Base-by-base conservation (phyloP, 257 asterid genomes). In the Salvia rosmarinus region DNA sequence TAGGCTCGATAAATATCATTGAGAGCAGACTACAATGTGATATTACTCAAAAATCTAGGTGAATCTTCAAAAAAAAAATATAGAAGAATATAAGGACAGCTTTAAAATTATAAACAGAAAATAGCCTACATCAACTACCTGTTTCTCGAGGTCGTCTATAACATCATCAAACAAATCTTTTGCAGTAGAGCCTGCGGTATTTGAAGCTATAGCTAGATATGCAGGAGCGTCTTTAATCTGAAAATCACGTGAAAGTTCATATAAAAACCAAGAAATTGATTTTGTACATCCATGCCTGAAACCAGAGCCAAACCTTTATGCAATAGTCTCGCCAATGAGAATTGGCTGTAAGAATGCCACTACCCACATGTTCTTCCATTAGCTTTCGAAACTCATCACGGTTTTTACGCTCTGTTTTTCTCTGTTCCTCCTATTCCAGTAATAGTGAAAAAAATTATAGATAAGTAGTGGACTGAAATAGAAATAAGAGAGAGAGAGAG, bases 351-450 rank as follows among this genome's bases (percentile, higher is more conserved):
- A 95, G 85, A 43, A 70, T 68, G 68, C 98, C 99, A 37, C 43
- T 78, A 34, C 85, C 77, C 52, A 89, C 87, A 85, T 95, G 98
- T 78, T 88, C 99, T 56, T 88, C 96, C 98, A 95, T 87, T 79
- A 95, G 82, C 82, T 88, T 95, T 68, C 98, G 95, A 72, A 91
- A 95, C 72, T 91, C 99, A 80, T 95, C 99, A 32, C 99, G 99
- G 28, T 91, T 89, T 83, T 86, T 95, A 32, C 99, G 88, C 72
- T 91, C 99, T 20, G 74, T 65, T 82, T 88, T 91, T 80, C 99
- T 87, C 73, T 71, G 74, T 74, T 90, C 98, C 77, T 91, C 99
- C 99, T 95, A 64, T 74, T 67, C 78, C 64, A 78, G 32, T 35
- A 51, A 50, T 64, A 23, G 50, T 52, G 64, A 62, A 73, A 35